phyloP scores from a whole-genome alignment of 768 basidiomycete genomes.

The Termitomyces heimii region DNA sequence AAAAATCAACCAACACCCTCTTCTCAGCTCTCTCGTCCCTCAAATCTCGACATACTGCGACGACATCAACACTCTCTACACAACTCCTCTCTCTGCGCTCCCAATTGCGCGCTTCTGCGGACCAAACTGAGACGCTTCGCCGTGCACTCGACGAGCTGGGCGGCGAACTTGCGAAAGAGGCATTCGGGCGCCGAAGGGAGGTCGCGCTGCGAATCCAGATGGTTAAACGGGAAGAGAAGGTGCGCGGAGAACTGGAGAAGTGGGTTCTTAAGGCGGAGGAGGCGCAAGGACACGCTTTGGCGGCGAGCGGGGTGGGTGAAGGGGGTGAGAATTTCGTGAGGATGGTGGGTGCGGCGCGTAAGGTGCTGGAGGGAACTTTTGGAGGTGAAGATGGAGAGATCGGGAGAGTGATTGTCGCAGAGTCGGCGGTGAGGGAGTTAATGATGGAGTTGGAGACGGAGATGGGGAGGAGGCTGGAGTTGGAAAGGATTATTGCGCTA shows the following conservation, averaged over 20 bases:
- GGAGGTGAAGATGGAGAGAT: constrained; percentile 34
- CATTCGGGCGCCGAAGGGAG: constrained; percentile 68
- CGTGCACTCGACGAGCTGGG: constrained; percentile 62
- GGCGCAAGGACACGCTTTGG: constrained; percentile 16
- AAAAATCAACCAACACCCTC: constrained; percentile 61
- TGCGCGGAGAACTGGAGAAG: constrained; percentile 46
- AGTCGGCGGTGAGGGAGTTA: constrained; percentile 45
- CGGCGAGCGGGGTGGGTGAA: not conserved
- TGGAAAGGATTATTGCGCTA: constrained; percentile 28
- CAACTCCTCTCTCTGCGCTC: constrained; percentile 41
- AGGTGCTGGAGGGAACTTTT: constrained; percentile 17
- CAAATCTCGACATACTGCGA: constrained; percentile 57
- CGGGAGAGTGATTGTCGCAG: constrained; percentile 45
- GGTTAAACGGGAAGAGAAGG: constrained; percentile 57
- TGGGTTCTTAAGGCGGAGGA: constrained; percentile 54
- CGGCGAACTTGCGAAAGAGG: constrained; percentile 64
- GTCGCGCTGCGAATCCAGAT: constrained; percentile 58
- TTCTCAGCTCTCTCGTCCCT: constrained; percentile 55
- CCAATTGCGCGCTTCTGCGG: constrained; percentile 36
- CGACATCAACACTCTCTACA: constrained; percentile 46
- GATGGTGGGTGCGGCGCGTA: constrained; percentile 19
- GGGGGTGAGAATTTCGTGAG: constrained; percentile 12
- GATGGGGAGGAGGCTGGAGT: constrained; percentile 39
- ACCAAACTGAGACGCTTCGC: constrained; percentile 44
- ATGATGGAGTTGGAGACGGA: constrained; percentile 54